Percentiles rank a stretch among this genome's conserved stretches.
Evolutionary conservation across 306 rosid genomes (phyloP).

Genomic region (Acmispon strigosus): DNA sequence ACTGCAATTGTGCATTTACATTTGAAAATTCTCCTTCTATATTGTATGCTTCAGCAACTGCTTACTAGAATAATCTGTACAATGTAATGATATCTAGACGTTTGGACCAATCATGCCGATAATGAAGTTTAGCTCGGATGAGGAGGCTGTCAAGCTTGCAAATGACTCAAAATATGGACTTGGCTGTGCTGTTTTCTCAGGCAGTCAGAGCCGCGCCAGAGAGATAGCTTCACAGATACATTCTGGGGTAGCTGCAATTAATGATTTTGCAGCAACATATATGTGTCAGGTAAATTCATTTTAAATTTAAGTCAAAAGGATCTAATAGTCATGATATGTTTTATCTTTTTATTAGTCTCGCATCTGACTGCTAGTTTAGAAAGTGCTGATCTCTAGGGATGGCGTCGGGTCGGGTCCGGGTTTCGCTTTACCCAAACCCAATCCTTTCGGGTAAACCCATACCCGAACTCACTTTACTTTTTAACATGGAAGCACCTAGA

Average conservation of each 20-base stretch:
- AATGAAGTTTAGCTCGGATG: constrained; percentile 84
- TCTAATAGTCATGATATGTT: not conserved
- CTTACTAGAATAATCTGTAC: constrained; percentile 9
- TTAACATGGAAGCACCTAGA: too few species aligned
- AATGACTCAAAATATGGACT: constrained; percentile 87
- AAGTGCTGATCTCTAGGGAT: too few species aligned
- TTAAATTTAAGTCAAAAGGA: not conserved
- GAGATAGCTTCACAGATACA: constrained; percentile 73
- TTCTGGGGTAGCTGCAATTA: constrained; percentile 72
- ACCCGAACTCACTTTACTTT: too few species aligned
- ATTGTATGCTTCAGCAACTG: not conserved
- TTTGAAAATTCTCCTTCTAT: not conserved
- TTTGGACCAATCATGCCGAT: constrained; percentile 92
- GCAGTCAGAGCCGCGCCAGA: constrained; percentile 66
- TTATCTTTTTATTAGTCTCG: not conserved
- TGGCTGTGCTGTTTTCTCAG: constrained; percentile 87
- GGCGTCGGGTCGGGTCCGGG: too few species aligned
- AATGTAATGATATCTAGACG: constrained; percentile 42
- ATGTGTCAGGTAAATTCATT: constrained; percentile 71
- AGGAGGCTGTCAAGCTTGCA: constrained; percentile 71
- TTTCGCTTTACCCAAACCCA: too few species aligned
- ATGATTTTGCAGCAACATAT: constrained; percentile 74
- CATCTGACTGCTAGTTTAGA: not conserved
- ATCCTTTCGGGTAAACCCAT: too few species aligned
- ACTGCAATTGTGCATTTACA: not conserved